Conservation (phyloP, 805 yeast genomes). For the Myxozyma geophila region DNA sequence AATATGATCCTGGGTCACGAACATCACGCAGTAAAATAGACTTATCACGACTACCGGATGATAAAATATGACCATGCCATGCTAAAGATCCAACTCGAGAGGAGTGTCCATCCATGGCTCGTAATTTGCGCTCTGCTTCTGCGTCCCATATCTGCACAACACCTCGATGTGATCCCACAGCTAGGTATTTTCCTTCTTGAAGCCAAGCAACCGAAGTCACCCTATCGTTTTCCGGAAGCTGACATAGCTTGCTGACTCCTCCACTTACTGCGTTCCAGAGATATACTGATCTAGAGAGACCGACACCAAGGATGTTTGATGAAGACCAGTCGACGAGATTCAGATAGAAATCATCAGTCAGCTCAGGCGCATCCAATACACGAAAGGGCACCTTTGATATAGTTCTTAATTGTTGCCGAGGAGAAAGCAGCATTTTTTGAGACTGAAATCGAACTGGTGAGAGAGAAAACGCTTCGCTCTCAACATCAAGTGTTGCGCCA, state of each 20-base stretch:
- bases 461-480: constrained; percentile 74
- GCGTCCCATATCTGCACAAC: constrained; percentile 96
- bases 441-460: constrained; percentile 91
- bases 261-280: constrained; percentile 89
- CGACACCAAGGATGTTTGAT: constrained; percentile 86
- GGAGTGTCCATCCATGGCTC: constrained; percentile 91
- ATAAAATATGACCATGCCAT: constrained; percentile 89
- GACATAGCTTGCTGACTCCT: constrained; percentile 78
- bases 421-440: constrained; percentile 76
- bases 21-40: constrained; percentile 89
- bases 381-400: constrained; percentile 88
- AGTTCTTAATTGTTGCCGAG: constrained; percentile 75
- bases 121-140: constrained; percentile 72
- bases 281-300: constrained; percentile 84
- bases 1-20: constrained; percentile 79
- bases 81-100: constrained; percentile 82
- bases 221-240: constrained; percentile 66
- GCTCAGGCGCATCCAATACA: constrained; percentile 93
- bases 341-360: constrained; percentile 90
- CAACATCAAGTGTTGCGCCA: constrained; percentile 51
- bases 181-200: constrained; percentile 90
- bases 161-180: constrained; percentile 87
- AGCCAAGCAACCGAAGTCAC: constrained; percentile 92
- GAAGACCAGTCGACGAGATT: constrained; percentile 96
- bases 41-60: constrained; percentile 86